Percentiles rank a stretch among this genome's conserved stretches.
phyloP scores from a whole-genome alignment of 2,329 filamentous ascomycete species.

The Trichophyton verrucosum region DNA sequence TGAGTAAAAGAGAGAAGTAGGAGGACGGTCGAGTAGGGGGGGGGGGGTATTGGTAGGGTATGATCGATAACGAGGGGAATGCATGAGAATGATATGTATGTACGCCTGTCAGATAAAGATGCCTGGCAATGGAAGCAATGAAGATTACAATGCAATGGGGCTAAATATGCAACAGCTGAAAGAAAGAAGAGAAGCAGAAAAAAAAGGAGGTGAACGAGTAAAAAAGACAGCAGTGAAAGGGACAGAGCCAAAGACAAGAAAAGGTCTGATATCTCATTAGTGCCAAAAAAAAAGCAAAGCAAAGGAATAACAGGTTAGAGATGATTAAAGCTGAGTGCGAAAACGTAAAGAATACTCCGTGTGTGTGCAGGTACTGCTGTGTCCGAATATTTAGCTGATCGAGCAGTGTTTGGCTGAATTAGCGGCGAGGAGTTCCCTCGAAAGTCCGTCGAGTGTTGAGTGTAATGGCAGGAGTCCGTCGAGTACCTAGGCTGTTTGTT shows the following conservation, averaged over 20 bases:
- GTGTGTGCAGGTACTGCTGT: background rate
- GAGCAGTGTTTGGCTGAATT: background rate
- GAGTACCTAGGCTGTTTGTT: constrained; percentile 27
- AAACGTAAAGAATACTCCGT: background rate
- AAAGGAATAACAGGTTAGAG: background rate
- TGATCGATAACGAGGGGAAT: background rate
- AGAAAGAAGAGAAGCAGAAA: background rate
- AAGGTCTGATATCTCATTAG: background rate
- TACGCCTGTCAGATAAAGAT: background rate
- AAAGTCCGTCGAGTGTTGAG: background rate
- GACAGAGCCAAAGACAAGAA: too few relatives aligned
- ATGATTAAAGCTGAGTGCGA: background rate
- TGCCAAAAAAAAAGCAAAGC: background rate
- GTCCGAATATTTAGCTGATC: background rate
- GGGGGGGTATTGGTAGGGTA: background rate
- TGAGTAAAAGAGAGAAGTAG: background rate
- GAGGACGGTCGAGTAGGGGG: background rate
- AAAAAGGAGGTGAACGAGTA: background rate
- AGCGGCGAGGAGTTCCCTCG: background rate
- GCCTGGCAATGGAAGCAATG: background rate
- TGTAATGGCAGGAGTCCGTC: constrained; percentile 13
- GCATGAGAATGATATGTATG: background rate
- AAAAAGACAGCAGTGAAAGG: background rate
- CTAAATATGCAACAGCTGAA: background rate
- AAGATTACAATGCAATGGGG: constrained; percentile 1